Conservation (phyloP, 352 stramenopile genomes). For the Plasmopara viticola region DNA sequence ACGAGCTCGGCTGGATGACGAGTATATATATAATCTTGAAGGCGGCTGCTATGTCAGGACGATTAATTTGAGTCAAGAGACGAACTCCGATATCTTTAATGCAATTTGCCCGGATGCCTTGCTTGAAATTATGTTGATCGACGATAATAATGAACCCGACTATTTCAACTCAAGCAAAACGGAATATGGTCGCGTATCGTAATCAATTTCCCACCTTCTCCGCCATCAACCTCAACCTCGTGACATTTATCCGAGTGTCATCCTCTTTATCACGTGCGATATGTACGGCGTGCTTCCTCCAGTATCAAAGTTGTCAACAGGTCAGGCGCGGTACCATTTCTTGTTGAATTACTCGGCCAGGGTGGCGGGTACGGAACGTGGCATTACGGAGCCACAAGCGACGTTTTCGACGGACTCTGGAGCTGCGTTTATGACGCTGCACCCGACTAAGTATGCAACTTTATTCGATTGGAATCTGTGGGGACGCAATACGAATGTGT, state of each 20-base stretch:
- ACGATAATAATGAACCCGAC: conserved; percentile 79
- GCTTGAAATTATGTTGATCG: conserved; percentile 94
- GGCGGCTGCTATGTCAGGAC: conserved; percentile 99
- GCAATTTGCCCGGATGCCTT: conserved; percentile 95
- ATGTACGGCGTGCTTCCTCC: conserved; percentile 96
- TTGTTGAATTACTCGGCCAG: conserved; percentile 98
- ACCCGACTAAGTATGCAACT: no score
- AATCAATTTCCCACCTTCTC: conserved; percentile 98
- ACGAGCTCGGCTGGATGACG: conserved; percentile 96
- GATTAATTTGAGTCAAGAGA: conserved; percentile 93
- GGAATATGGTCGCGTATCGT: conserved; percentile 97
- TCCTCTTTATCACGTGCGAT: no score
- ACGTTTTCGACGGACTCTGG: no score
- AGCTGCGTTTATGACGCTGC: no score
- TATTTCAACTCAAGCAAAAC: conserved; percentile 96
- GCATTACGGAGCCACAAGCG: conserved; percentile 95
- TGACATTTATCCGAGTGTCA: no score
- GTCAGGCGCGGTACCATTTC: conserved; percentile 98
- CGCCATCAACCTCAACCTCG: conserved; percentile 90
- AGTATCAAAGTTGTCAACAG: conserved; percentile 90
- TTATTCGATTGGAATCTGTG: no score
- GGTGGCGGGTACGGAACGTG: conserved; percentile 96
- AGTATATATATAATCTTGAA: conserved; percentile 99
- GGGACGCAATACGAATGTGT: no score
- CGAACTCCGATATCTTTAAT: conserved; percentile 96